Conservation (phyloP, 805 yeast species). For the Wickerhamomyces bovis region DNA sequence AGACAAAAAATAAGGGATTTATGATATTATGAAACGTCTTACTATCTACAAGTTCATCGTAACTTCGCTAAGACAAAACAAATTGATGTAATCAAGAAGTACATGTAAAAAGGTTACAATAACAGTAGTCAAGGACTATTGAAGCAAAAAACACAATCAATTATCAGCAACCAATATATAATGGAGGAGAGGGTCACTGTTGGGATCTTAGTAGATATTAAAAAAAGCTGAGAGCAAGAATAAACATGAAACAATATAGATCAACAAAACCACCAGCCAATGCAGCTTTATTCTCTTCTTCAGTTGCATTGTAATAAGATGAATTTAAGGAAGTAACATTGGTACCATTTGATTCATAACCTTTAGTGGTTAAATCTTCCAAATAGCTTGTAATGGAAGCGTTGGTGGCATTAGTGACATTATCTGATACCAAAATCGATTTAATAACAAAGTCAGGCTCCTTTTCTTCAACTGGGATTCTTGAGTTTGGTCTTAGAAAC, state of each 20-base stretch:
- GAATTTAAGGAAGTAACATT: neutral
- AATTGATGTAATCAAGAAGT: neutral
- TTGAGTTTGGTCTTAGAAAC: slow-evolving; percentile 21
- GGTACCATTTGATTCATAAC: neutral
- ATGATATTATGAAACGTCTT: neutral
- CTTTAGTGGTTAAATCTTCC: neutral
- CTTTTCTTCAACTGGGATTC: slow-evolving; percentile 22
- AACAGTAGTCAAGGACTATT: no score
- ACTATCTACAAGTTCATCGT: neutral
- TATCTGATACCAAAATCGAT: slow-evolving; percentile 15
- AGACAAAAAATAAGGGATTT: slow-evolving; percentile 16
- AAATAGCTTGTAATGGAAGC: slow-evolving; percentile 3
- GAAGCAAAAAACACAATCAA: no score
- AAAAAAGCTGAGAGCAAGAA: neutral
- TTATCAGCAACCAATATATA: no score
- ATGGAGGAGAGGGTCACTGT: no score
- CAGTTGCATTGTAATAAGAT: slow-evolving; percentile 1
- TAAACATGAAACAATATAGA: neutral
- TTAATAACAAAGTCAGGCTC: slow-evolving; percentile 20
- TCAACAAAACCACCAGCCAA: neutral
- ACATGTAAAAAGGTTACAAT: no score
- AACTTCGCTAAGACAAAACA: neutral
- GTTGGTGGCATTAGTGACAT: slow-evolving; percentile 5
- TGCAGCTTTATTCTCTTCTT: slow-evolving; percentile 5
- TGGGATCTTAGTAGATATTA: no score